Base-by-base conservation (phyloP, 371 early-diverging fungal genomes). In the Lichtheimia ramosa region DNA sequence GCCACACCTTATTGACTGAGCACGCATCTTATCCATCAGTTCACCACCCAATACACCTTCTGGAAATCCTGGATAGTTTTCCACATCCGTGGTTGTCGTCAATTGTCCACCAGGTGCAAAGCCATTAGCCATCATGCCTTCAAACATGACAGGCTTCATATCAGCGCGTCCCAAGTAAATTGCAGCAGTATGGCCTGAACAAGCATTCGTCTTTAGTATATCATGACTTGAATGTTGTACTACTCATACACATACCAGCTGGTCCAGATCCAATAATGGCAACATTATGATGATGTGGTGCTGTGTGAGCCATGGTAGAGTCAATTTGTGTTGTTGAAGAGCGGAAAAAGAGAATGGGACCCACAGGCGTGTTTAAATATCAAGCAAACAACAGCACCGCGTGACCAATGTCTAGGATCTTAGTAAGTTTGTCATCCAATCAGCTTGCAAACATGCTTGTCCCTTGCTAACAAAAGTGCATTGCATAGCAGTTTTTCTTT, bases 61-160 rank as follows among this genome's bases (percentile, higher is more conserved):
- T 25, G 93, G 93, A 72, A 94, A 94, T 39, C 87, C 94, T 54
- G 89, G 92, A 73, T 81, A 96, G 84, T 93, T 96, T 73, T 94
- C 94, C 18, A 93, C 92, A 57, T 93, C 95, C 57, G 91, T 95
- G 15, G 93, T 96, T 42, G 93, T 95, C 8, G 95, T 96, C 59
- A 93, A 87, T 81, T 93, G 94, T 43, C 92, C 95, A 64, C 94
- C 94, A 56, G 92, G 86, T 46, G 90, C 89, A 58, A 89, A 83
- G 6, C 86, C 95, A 52, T 92, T 95, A 41, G 96, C 95, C 84
- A 96, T 86, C 84, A 96, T 92, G 54, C 99, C 99, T 75, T 98
- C 99, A 73, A 94, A 96, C 83, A 99, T 81, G 62, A 93, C 82
- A 12, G 98, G 98, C 43, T 88, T 71, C 51, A 96, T 73, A 69